A percentile compares a stretch with the other conserved stretches of the same genome.
These are phyloP conservation scores for Trichosporon sp. DNA, from an alignment of 1,284 basidiomycete genomes.

Conservation along the genomic window DNA sequence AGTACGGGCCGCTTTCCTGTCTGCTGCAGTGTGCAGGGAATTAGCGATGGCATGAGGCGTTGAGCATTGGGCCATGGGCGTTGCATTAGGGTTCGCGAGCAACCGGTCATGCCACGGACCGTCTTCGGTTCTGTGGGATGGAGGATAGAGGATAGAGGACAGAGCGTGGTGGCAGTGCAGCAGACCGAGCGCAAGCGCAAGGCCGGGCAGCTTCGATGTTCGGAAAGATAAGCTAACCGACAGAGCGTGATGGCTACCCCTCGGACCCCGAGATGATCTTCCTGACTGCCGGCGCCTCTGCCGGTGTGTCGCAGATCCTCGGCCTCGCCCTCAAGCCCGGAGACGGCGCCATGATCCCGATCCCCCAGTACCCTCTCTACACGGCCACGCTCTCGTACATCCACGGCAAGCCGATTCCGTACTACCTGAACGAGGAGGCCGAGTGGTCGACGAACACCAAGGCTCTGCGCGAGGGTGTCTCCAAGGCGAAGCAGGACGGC, in stretches of 20 bases:
- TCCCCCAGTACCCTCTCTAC: conserved; percentile 97
- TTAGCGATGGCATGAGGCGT: too few species aligned
- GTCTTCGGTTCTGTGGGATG: not conserved
- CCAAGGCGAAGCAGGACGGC: conserved; percentile 62
- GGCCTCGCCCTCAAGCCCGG: conserved; percentile 37
- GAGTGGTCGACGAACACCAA: conserved; percentile 79
- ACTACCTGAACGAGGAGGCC: conserved; percentile 76
- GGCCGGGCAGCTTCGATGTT: too few species aligned
- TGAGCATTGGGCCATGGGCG: not conserved
- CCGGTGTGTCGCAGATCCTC: conserved; percentile 83
- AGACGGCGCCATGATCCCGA: conserved; percentile 65
- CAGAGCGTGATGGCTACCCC: conserved; percentile 83
- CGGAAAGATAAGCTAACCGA: not conserved
- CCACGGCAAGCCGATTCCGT: conserved; percentile 74
- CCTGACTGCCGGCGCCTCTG: conserved; percentile 88
- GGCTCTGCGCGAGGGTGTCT: conserved; percentile 64
- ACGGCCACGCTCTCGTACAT: conserved; percentile 87
- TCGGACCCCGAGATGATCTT: conserved; percentile 82
- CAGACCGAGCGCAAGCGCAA: too few species aligned
- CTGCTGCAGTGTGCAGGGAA: not conserved
- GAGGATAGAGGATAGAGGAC: too few species aligned
- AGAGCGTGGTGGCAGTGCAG: not conserved
- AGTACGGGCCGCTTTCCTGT: too few species aligned
- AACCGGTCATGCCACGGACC: not conserved
- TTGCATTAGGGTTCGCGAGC: not conserved